Evolutionary conservation across 2,329 filamentous ascomycete species (phyloP).

Genomic region (Colletotrichum cereale): DNA sequence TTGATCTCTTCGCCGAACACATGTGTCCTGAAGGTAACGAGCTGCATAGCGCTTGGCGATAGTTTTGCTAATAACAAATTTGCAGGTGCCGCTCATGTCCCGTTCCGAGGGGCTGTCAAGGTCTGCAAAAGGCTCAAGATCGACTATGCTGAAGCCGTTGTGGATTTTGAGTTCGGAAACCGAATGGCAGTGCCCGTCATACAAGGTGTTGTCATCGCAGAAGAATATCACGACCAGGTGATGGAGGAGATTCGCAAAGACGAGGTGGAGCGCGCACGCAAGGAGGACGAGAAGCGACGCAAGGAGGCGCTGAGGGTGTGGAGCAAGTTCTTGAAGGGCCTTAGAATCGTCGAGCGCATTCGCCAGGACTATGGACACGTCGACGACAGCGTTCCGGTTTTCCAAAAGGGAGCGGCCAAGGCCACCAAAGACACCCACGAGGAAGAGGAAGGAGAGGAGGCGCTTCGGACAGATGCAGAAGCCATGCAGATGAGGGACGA

Average conservation of each 20-base stretch:
- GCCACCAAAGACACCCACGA: not conserved
- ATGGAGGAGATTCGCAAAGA: constrained; percentile 85
- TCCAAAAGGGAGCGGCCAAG: constrained; percentile 59
- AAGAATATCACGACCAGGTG: constrained; percentile 80
- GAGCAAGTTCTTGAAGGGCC: constrained; percentile 87
- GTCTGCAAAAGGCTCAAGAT: constrained; percentile 88
- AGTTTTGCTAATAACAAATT: constrained; percentile 56
- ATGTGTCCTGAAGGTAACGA: constrained; percentile 79
- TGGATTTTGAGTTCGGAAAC: constrained; percentile 95
- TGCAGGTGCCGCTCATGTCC: constrained; percentile 81
- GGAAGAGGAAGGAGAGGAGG: constrained; percentile 5
- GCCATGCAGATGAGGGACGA: constrained; percentile 54
- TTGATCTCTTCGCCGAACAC: constrained; percentile 92
- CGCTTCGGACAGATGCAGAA: constrained; percentile 38
- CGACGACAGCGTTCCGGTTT: constrained; percentile 63
- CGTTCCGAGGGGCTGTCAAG: constrained; percentile 79
- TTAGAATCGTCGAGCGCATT: constrained; percentile 85
- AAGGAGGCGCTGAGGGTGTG: constrained; percentile 81
- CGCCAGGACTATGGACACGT: constrained; percentile 80
- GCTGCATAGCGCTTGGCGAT: not conserved
- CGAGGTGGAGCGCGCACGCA: constrained; percentile 79
- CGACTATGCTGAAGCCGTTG: constrained; percentile 93
- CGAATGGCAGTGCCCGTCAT: constrained; percentile 94
- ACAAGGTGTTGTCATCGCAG: constrained; percentile 88
- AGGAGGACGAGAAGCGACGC: constrained; percentile 86